A percentile compares a stretch with the other conserved stretches of the same genome.
Conservation (phyloP, 805 yeast species). For the Ogataea saltuana region DNA sequence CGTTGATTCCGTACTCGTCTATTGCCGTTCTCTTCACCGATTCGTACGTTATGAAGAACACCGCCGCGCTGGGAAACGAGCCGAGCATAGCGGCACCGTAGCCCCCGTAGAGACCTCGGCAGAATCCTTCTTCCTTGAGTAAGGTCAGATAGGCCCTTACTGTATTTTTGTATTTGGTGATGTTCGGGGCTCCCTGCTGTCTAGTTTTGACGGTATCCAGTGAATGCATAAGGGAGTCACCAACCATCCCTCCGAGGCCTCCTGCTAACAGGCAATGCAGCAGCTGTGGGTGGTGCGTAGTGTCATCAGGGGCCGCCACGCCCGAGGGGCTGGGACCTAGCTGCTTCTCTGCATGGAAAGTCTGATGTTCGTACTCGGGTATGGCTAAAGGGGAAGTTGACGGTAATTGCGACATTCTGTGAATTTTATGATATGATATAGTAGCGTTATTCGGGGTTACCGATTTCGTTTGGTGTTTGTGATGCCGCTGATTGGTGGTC, state of each 20-base stretch:
- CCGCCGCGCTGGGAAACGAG: conserved; percentile 88
- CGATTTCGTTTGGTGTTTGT: neutral
- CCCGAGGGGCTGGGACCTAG: too few species aligned
- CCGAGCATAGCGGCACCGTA: conserved; percentile 91
- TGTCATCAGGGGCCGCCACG: conserved; percentile 6
- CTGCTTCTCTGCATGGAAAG: too few species aligned
- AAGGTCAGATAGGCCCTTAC: conserved; percentile 74
- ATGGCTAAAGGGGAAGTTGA: conserved; percentile 19
- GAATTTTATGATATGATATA: neutral
- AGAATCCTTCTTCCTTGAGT: conserved; percentile 79
- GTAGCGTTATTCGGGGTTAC: too few species aligned
- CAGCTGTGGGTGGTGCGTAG: conserved; percentile 42
- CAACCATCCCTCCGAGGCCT: conserved; percentile 91
- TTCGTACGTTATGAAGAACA: conserved; percentile 94
- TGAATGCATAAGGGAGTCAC: conserved; percentile 93
- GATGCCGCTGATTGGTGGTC: neutral
- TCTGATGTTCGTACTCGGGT: conserved; percentile 15
- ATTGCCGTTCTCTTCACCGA: conserved; percentile 70
- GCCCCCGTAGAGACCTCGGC: conserved; percentile 88
- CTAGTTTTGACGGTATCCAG: conserved; percentile 95
- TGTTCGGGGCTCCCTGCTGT: conserved; percentile 88
- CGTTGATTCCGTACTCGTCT: conserved; percentile 63
- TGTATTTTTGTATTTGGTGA: conserved; percentile 70
- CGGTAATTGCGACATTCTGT: conserved; percentile 16
- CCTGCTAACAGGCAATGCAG: conserved; percentile 79